These are phyloP conservation scores for Heliosperma pusillum DNA, from an alignment of 148 eudicot genomes.

Conservation along the genomic window DNA sequence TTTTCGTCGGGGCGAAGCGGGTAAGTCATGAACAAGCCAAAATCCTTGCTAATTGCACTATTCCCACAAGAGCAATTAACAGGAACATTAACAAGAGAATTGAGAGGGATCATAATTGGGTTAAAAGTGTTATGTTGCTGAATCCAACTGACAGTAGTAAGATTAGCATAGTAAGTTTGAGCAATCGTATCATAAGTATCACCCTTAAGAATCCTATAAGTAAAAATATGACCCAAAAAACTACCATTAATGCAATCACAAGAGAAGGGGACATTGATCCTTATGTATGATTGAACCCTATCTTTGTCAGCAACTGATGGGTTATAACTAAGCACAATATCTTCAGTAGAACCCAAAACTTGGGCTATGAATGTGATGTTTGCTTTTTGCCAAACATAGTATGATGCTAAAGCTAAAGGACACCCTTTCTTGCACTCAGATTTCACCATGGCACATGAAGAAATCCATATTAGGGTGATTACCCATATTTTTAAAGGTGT, in stretches of 20 bases:
- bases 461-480: slow-evolving; percentile 10
- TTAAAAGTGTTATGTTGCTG: slow-evolving; percentile 35
- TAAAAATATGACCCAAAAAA: slow-evolving; percentile 59
- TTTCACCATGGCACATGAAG: background rate
- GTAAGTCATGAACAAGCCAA: slow-evolving; percentile 62
- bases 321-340: slow-evolving; percentile 39
- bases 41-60: slow-evolving; percentile 30
- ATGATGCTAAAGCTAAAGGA: slow-evolving; percentile 54
- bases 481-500: background rate
- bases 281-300: slow-evolving; percentile 19
- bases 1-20: slow-evolving; percentile 51
- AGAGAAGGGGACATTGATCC: slow-evolving; percentile 54
- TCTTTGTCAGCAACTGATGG: slow-evolving; percentile 38
- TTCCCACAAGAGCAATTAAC: slow-evolving; percentile 68
- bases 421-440: slow-evolving; percentile 46
- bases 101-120: slow-evolving; percentile 35
- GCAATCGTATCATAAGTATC: slow-evolving; percentile 65
- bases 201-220: slow-evolving; percentile 32
- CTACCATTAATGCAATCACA: slow-evolving; percentile 63
- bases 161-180: slow-evolving; percentile 41
- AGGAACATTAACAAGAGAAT: slow-evolving; percentile 43
- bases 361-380: slow-evolving; percentile 41
- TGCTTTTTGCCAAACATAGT: slow-evolving; percentile 32
- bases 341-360: slow-evolving; percentile 22
- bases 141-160: slow-evolving; percentile 50